phyloP scores from a whole-genome alignment of 352 stramenopile genomes.

The Globisporangium orthogonon region DNA sequence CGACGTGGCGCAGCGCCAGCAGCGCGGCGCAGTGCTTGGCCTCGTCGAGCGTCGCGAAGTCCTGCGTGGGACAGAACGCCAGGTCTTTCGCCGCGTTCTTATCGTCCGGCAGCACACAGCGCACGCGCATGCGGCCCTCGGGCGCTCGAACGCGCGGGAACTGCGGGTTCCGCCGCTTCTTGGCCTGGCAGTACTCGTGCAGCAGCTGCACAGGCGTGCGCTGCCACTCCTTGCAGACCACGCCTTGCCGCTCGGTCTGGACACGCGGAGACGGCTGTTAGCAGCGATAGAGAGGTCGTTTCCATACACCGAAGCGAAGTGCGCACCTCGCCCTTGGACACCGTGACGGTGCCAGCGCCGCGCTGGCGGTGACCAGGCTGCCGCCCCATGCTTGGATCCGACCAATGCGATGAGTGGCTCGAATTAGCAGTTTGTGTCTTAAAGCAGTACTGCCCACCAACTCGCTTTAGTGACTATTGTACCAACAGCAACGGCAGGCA shows the following conservation, averaged over 20 bases:
- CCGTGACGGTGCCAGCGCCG: slow-evolving; percentile 83
- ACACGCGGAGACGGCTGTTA: not conserved
- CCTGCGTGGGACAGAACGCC: slow-evolving; percentile 85
- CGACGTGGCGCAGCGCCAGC: slow-evolving; percentile 92
- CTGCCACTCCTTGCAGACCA: slow-evolving; percentile 92
- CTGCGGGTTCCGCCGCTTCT: slow-evolving; percentile 82
- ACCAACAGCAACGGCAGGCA: too few species aligned
- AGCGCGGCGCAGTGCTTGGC: slow-evolving; percentile 92
- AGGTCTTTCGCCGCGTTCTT: slow-evolving; percentile 94
- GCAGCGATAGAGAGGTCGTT: not conserved
- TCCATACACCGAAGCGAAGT: not conserved
- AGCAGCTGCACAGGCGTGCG: slow-evolving; percentile 92
- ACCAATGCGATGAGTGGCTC: too few species aligned
- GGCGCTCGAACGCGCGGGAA: slow-evolving; percentile 49
- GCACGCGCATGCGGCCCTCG: slow-evolving; percentile 34
- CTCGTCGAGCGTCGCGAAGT: slow-evolving; percentile 75
- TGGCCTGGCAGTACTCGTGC: slow-evolving; percentile 89
- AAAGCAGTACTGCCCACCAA: too few species aligned
- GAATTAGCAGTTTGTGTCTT: too few species aligned
- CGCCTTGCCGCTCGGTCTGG: slow-evolving; percentile 64
- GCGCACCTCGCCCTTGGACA: slow-evolving; percentile 67
- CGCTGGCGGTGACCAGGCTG: slow-evolving; percentile 74
- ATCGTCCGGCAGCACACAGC: slow-evolving; percentile 89
- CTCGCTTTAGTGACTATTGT: too few species aligned
- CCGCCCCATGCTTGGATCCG: slow-evolving; percentile 5